Evolutionary conservation across 345 rosid genomes (phyloP).

Genomic region (Aethionema arabicum): DNA sequence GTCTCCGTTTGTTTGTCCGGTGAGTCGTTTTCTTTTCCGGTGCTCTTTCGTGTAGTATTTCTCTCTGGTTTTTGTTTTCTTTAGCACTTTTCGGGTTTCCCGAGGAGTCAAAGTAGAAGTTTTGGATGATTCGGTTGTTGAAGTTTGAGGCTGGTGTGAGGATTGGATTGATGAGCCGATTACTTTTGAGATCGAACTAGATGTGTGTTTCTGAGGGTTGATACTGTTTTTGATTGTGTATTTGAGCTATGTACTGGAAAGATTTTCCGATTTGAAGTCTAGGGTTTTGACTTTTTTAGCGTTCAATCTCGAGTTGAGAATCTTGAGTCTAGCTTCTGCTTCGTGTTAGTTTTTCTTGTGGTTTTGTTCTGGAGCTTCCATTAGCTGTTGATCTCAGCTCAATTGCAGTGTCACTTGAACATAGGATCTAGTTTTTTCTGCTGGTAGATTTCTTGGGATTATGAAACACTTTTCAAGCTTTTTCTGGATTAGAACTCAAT

Average conservation of each 20-base stretch:
- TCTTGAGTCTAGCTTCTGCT: conserved; percentile 3
- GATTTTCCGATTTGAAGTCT: conserved; percentile 13
- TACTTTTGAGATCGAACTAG: conserved; percentile 19
- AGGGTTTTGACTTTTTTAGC: conserved; percentile 37
- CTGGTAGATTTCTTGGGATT: conserved; percentile 24
- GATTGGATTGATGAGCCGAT: neutral
- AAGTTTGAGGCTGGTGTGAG: conserved; percentile 15
- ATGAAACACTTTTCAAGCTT: neutral
- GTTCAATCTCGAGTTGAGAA: conserved; percentile 26
- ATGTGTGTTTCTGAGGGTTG: neutral
- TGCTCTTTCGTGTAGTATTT: neutral
- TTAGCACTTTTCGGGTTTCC: neutral
- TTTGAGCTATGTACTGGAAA: neutral
- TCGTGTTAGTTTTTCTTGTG: neutral
- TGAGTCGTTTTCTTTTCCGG: conserved; percentile 18
- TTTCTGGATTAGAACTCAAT: neutral
- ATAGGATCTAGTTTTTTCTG: neutral
- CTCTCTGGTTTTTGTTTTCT: neutral
- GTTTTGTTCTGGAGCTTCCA: conserved; percentile 13
- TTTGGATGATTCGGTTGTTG: conserved; percentile 1
- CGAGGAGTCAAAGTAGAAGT: neutral
- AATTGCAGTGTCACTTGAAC: neutral
- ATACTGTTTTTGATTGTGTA: conserved; percentile 7
- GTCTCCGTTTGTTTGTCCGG: conserved; percentile 24
- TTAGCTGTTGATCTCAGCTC: conserved; percentile 17